phyloP scores from a whole-genome alignment of 2,329 filamentous ascomycete species.

The Cercospora beticola region DNA sequence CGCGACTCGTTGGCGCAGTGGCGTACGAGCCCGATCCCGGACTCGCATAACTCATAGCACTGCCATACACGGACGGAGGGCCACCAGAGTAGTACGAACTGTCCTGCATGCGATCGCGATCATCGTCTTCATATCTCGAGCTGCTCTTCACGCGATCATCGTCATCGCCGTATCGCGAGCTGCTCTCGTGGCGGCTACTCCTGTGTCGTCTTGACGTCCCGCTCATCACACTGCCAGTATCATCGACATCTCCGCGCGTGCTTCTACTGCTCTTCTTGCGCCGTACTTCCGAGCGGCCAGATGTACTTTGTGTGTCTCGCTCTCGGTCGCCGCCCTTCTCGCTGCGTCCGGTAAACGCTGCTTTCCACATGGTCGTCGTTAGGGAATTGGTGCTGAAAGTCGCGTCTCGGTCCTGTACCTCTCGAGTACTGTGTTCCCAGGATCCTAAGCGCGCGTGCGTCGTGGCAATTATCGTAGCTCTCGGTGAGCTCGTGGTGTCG shows the following conservation, averaged over 20 bases:
- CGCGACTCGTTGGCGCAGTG: conserved; percentile 38
- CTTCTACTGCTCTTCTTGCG: conserved; percentile 33
- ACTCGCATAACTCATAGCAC: conserved; percentile 12
- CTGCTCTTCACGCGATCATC: conserved; percentile 25
- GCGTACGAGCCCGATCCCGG: conserved; percentile 32
- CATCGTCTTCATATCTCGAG: conserved; percentile 29
- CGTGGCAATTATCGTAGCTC: conserved; percentile 16
- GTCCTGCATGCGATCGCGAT: conserved; percentile 15
- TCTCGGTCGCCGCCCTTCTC: conserved; percentile 29
- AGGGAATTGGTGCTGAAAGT: not conserved
- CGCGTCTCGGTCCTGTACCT: not conserved
- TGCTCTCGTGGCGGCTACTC: conserved; percentile 10
- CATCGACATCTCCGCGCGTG: conserved; percentile 24
- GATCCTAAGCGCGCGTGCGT: not conserved
- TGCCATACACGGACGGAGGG: conserved; percentile 10
- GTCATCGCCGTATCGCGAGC: conserved; percentile 19
- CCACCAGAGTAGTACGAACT: not conserved
- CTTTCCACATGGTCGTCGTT: conserved; percentile 35
- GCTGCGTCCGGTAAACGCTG: conserved; percentile 38
- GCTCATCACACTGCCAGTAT: conserved; percentile 22
- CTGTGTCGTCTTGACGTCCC: conserved; percentile 26
- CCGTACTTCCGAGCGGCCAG: conserved; percentile 18
- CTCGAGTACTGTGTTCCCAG: not conserved
- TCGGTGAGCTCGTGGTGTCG: not conserved
- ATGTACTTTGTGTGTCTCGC: conserved; percentile 16